Evolutionary conservation across 108 stramenopile genomes (phyloP).

Genomic region (Ochromonas danica): DNA sequence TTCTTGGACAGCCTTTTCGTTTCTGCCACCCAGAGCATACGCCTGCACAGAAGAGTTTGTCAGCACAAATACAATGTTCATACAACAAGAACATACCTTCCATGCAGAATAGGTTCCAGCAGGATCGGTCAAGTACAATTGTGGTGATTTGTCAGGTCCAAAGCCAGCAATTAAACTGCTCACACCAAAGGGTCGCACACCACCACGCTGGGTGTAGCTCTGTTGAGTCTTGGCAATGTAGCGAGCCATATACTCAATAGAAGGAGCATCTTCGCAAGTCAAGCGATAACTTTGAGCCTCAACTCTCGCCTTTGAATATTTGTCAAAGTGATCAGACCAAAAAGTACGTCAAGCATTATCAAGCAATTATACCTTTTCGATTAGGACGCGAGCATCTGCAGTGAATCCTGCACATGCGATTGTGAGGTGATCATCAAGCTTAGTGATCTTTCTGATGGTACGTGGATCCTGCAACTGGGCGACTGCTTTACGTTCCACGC

Average conservation of each 20-base stretch:
- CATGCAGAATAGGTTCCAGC: constrained; percentile 94
- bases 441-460: constrained; percentile 95
- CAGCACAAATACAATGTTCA: background rate
- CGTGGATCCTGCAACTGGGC: constrained; percentile 93
- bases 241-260: constrained; percentile 93
- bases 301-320: constrained; percentile 52
- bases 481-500: constrained; percentile 92
- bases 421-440: constrained; percentile 87
- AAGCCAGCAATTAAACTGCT: constrained; percentile 73
- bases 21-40: constrained; percentile 93
- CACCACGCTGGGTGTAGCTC: constrained; percentile 97
- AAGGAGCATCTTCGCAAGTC: constrained; percentile 96
- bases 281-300: constrained; percentile 98
- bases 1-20: constrained; percentile 89
- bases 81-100: constrained; percentile 61
- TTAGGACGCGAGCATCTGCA: constrained; percentile 96
- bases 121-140: constrained; percentile 94
- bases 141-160: constrained; percentile 61
- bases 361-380: constrained; percentile 75
- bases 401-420: constrained; percentile 98
- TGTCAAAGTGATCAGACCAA: constrained; percentile 41
- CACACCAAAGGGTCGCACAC: constrained; percentile 98
- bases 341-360: background rate
- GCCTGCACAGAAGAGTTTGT: constrained; percentile 47
- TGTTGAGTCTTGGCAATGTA: constrained; percentile 97